Evolutionary conservation across 2,329 filamentous ascomycete genomes (phyloP), one percentile per base, ranked within the genome.

Genomic region (Lachnellula hyalina): DNA sequence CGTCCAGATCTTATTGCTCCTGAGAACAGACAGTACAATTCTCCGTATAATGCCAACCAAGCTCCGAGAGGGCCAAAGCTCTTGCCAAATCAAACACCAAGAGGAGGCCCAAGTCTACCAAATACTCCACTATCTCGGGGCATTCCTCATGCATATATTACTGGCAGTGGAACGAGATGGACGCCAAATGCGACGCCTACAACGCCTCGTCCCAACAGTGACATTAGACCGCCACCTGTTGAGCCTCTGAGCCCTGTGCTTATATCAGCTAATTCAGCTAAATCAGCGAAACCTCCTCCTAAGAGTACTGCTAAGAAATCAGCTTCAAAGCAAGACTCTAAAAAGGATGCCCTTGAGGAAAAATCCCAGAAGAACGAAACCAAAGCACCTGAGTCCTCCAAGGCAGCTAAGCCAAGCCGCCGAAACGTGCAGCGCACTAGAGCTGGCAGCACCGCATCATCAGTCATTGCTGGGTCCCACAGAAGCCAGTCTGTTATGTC

Each of bases 161-260:
- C 67, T 40, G 68, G 68, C 15, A 65, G 58, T 46, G 81, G 80
- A 45, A 86, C 83, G 0, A 80, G 78, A 63, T 86, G 83, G 83
- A 79, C 75, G 2, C 72, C 78, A 15, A 75, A 73, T 5, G 77
- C 80, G 6, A 83, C 81, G 1, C 79, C 81, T 4, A 81, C 81
- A 4, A 86, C 83, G 1, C 83, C 83, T 62, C 28, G 68, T 65
- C 12, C 67, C 71, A 47, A 73, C 70, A 48, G 74, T 76, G 47
- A 67, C 74, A 15, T 73, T 75, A 35, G 57, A 14, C 81, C 80
- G 55, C 83, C 83, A 2, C 74, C 76, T 3, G 77, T 73, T 54
- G 83, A 86, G 61, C 81, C 81, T 0, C 71, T 85, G 4, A 86
- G 82, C 58, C 83, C 83, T 2, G 73, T 80, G 1, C 66, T 71